phyloP scores from a whole-genome alignment of 352 stramenopile species.

The Peronosclerospora sorghi region DNA sequence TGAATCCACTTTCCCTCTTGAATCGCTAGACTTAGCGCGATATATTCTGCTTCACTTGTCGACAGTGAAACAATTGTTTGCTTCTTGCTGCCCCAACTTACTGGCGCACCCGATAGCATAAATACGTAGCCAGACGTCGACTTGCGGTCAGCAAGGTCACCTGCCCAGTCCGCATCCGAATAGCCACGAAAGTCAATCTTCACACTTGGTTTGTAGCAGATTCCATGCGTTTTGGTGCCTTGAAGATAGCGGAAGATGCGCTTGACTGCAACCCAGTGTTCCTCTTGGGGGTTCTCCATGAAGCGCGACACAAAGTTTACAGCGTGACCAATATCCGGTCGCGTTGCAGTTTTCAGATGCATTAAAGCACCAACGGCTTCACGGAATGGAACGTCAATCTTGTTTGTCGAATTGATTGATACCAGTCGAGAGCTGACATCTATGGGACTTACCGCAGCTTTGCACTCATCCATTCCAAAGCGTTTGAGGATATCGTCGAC shows the following conservation, averaged over 20 bases:
- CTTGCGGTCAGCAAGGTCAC: constrained; percentile 3
- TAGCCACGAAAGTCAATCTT: constrained; percentile 3
- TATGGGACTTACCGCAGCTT: constrained; percentile 1
- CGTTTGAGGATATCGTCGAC: constrained; percentile 12
- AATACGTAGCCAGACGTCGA: constrained; percentile 4
- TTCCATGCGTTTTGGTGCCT: constrained; percentile 9
- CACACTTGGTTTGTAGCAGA: neutral
- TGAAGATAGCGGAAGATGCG: constrained; percentile 2
- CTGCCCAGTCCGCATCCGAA: constrained; percentile 6
- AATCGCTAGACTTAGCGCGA: constrained; percentile 1
- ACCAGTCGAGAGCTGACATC: constrained; percentile 1
- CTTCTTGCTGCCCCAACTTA: neutral
- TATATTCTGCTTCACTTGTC: constrained; percentile 4
- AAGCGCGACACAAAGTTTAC: constrained; percentile 7
- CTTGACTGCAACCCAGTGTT: constrained; percentile 6
- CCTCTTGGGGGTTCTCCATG: constrained; percentile 10
- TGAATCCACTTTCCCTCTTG: constrained; percentile 1
- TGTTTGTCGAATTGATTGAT: constrained; percentile 1
- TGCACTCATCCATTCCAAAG: constrained; percentile 15
- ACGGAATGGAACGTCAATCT: constrained; percentile 7
- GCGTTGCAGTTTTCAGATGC: constrained; percentile 10
- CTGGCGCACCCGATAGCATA: neutral
- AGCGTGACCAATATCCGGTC: constrained; percentile 6
- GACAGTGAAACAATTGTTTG: constrained; percentile 1
- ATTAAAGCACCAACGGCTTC: constrained; percentile 12